These are phyloP conservation scores for Sicyos baderoa DNA, from an alignment of 306 rosid genomes.

Conservation along the genomic window DNA sequence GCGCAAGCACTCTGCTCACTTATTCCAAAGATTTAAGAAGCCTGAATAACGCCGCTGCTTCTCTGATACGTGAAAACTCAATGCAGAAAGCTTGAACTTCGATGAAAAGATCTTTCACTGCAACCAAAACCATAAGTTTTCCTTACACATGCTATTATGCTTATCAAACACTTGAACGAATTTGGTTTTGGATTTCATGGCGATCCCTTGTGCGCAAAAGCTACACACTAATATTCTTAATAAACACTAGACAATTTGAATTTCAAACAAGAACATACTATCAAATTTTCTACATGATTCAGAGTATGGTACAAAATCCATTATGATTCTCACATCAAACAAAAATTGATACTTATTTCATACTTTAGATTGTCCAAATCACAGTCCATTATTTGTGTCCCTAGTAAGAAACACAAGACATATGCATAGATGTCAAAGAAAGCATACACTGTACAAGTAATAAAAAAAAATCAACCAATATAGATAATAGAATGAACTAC, in stretches of 20 bases:
- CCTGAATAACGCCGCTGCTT: conserved; percentile 86
- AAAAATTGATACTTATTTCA: not conserved
- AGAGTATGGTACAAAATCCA: not conserved
- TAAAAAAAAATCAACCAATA: not conserved
- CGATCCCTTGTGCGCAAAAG: too few relatives aligned
- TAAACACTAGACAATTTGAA: not conserved
- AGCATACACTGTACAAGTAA: not conserved
- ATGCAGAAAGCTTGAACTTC: conserved; percentile 97
- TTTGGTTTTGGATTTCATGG: too few relatives aligned
- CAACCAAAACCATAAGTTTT: conserved; percentile 12
- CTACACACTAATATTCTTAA: not conserved
- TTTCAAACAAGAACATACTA: not conserved
- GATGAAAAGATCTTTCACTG: conserved; percentile 90
- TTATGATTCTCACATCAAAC: not conserved
- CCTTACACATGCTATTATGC: too few relatives aligned
- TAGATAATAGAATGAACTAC: not conserved
- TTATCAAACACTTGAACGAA: too few relatives aligned
- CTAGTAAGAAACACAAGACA: not conserved
- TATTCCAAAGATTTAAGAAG: conserved; percentile 84
- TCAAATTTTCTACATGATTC: not conserved
- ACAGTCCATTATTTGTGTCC: not conserved
- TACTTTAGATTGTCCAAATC: not conserved
- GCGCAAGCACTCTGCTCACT: conserved; percentile 5
- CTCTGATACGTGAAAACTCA: conserved; percentile 86
- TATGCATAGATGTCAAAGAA: not conserved